phyloP scores from a whole-genome alignment of 768 basidiomycete species.

The Pilatotrama ljubarskyi region DNA sequence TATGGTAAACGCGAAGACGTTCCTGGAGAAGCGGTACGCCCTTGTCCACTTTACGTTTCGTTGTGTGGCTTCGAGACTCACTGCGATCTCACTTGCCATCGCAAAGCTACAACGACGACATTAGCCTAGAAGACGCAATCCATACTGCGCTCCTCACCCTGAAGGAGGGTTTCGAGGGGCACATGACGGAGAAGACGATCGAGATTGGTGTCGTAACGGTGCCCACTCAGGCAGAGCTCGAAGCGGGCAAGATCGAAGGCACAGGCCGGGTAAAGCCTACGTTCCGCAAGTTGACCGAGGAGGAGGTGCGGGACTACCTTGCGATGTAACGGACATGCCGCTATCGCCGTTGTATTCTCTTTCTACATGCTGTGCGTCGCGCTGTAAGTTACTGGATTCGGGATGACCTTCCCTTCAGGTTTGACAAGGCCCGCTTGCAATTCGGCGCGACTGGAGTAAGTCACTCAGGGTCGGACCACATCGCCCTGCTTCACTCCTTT shows the following conservation, averaged over 20 bases:
- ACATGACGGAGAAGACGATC: slow-evolving; percentile 99
- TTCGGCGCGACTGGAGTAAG: background rate
- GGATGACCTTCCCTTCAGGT: slow-evolving; percentile 12
- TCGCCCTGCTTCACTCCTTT: background rate
- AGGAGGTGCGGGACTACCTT: slow-evolving; percentile 96
- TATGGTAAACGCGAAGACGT: slow-evolving; percentile 99
- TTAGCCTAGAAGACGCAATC: slow-evolving; percentile 97
- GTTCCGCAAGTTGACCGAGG: slow-evolving; percentile 94
- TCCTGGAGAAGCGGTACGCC: slow-evolving; percentile 93
- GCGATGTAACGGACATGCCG: slow-evolving; percentile 54
- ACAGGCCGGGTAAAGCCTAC: slow-evolving; percentile 69
- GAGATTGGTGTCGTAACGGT: slow-evolving; percentile 97
- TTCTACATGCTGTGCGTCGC: slow-evolving; percentile 8
- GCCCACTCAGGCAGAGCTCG: slow-evolving; percentile 67
- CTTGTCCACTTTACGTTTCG: slow-evolving; percentile 22
- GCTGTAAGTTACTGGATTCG: slow-evolving; percentile 16
- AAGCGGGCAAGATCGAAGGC: slow-evolving; percentile 65
- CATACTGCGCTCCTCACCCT: slow-evolving; percentile 97
- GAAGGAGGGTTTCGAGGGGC: slow-evolving; percentile 99
- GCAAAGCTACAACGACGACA: slow-evolving; percentile 95
- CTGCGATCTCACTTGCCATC: slow-evolving; percentile 7
- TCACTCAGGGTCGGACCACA: background rate
- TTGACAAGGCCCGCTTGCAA: background rate
- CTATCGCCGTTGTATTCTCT: slow-evolving; percentile 15
- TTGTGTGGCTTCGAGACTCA: slow-evolving; percentile 23